phyloP scores from a whole-genome alignment of 345 rosid genomes.

The Populus ilicifolia region DNA sequence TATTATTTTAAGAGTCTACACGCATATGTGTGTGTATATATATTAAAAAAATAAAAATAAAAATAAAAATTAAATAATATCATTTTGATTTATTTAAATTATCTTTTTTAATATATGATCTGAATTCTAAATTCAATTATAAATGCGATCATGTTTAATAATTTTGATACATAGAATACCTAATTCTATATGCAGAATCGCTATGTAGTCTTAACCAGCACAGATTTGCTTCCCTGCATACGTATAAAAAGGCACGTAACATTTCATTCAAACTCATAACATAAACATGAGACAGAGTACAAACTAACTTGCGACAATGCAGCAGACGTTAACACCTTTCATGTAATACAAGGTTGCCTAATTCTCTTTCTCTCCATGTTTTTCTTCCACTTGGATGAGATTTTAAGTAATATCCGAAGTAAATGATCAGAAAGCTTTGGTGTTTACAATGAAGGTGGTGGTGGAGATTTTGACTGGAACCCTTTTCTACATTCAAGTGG shows the following conservation, averaged over 20 bases:
- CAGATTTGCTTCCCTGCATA: neutral
- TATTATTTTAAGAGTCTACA: too few relatives aligned
- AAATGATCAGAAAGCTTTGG: neutral
- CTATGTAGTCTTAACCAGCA: neutral
- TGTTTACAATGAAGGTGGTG: slow-evolving; percentile 47
- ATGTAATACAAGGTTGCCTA: neutral
- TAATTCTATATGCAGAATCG: neutral
- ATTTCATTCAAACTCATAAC: neutral
- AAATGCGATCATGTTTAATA: too few relatives aligned
- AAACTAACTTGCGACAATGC: slow-evolving; percentile 24
- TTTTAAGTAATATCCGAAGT: too few relatives aligned
- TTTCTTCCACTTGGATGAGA: neutral
- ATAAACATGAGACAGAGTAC: slow-evolving; percentile 12
- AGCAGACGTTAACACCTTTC: slow-evolving; percentile 20
- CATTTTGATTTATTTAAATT: too few relatives aligned
- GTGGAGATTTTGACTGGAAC: slow-evolving; percentile 72
- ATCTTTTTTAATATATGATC: too few relatives aligned
- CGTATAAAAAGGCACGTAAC: neutral
- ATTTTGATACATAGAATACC: neutral
- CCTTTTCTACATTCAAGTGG: slow-evolving; percentile 45
- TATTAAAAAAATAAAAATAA: too few relatives aligned
- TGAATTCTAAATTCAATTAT: too few relatives aligned
- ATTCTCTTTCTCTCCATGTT: neutral
- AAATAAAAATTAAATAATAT: too few relatives aligned
- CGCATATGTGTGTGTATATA: too few relatives aligned